These are phyloP conservation scores for Polytolypa hystricis DNA, from an alignment of 2,329 filamentous ascomycete species.

Conservation along the genomic window DNA sequence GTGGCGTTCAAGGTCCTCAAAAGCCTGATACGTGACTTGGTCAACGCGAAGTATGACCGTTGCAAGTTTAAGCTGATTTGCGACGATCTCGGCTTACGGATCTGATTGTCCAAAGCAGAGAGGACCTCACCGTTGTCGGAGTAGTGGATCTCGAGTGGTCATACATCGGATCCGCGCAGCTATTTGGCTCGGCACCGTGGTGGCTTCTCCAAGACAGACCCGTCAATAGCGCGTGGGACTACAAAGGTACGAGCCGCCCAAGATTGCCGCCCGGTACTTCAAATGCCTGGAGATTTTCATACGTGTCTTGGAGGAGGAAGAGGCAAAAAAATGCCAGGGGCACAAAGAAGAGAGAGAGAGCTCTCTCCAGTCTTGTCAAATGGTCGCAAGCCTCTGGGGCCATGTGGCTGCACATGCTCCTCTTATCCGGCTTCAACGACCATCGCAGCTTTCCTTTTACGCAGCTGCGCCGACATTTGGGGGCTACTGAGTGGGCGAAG, in stretches of 20 bases:
- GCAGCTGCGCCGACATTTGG: slow-evolving; percentile 16
- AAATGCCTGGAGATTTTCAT: slow-evolving; percentile 22
- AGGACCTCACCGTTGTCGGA: slow-evolving; percentile 26
- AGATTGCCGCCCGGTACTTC: slow-evolving; percentile 18
- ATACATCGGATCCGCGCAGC: slow-evolving; percentile 27
- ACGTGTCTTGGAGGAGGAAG: slow-evolving; percentile 23
- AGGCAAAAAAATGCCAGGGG: slow-evolving; percentile 18
- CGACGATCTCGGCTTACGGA: slow-evolving; percentile 29
- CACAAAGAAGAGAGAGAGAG: slow-evolving; percentile 16
- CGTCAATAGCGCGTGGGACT: slow-evolving; percentile 20
- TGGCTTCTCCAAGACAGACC: slow-evolving; percentile 27
- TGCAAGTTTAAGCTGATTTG: slow-evolving; percentile 28
- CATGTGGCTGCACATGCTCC: slow-evolving; percentile 28
- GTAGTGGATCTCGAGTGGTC: slow-evolving; percentile 30
- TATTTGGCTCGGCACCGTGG: slow-evolving; percentile 28
- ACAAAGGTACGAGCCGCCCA: slow-evolving; percentile 13
- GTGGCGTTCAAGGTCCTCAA: slow-evolving; percentile 19
- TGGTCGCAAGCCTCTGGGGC: slow-evolving; percentile 24
- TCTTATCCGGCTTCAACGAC: slow-evolving; percentile 24
- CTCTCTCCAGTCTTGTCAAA: slow-evolving; percentile 23
- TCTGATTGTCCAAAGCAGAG: slow-evolving; percentile 24
- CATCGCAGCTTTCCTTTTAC: slow-evolving; percentile 22
- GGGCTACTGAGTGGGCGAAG: slow-evolving; percentile 14
- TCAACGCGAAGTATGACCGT: slow-evolving; percentile 18
- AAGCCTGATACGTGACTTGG: slow-evolving; percentile 16